Base-by-base conservation (phyloP, 2,329 filamentous ascomycete species). In the Curvularia sp. region DNA sequence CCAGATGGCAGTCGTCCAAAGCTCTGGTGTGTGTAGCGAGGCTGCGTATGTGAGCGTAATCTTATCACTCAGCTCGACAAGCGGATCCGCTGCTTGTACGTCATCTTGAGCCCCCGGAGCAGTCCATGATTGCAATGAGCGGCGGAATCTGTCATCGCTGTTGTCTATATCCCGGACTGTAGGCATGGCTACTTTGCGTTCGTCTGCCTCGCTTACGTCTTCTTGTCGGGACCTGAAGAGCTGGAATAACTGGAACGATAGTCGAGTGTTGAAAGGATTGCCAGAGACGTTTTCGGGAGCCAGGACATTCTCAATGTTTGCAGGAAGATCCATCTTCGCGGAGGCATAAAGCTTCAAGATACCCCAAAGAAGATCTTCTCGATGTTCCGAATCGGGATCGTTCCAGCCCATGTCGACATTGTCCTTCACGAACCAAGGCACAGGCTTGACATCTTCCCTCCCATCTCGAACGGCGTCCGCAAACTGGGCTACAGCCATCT, bases 191-290 rank as follows among this genome's bases (percentile, higher is more conserved):
- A 77, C 64, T 42, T 67, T 69, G 30, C 73, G 74, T 18, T 69
- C 68, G 15, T 65, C 61, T 8, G 55, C 60, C 41, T 74, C 72
- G 1, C 61, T 59, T 1, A 51, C 45, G 38, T 76, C 74, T 2
- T 70, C 66, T 27, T 59, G 61, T 5, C 71, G 75, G 5, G 61
- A 78, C 41, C 69, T 70, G 48, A 83, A 77, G 18, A 80, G 59
- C 60, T 90, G 88, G 55, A 91, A 88, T 13, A 99, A 83, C 76
- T 97, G 93, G 88, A 95, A 99, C 32, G 87, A 87, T 13, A 97
- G 80, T 10, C 93, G 86, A 64, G 88, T 87, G 65, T 93, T 88
- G 49, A 96, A 80, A 3, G 89, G 87, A 32, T 90, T 89, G 12
- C 91, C 83, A 59, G 91, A 90, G 0, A 90, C 87, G 63, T 92